phyloP scores from a whole-genome alignment of 768 basidiomycete genomes.

The Pulveroboletus sp. region DNA sequence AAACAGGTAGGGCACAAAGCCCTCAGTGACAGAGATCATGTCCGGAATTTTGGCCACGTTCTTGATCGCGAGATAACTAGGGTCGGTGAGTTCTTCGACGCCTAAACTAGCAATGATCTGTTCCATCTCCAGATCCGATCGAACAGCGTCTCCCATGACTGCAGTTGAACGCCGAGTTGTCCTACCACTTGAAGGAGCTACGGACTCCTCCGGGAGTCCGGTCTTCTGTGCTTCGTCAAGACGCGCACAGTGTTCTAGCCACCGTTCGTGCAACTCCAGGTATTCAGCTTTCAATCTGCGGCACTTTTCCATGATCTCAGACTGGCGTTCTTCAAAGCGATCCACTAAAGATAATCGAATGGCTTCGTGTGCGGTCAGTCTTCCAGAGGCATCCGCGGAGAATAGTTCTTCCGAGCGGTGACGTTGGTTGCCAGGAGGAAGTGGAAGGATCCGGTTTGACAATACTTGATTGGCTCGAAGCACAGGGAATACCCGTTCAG shows the following conservation, averaged over 20 bases:
- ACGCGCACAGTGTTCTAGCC: constrained; percentile 65
- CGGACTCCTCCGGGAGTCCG: constrained; percentile 36
- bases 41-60: constrained; percentile 89
- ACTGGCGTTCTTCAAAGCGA: constrained; percentile 52
- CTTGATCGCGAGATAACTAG: constrained; percentile 76
- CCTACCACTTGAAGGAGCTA: constrained; percentile 42
- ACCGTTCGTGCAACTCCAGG: constrained; percentile 60
- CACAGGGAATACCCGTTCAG: constrained; percentile 60
- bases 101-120: constrained; percentile 94
- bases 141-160: constrained; percentile 78
- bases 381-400: constrained; percentile 32
- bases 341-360: constrained; percentile 49
- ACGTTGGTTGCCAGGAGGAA: constrained; percentile 36
- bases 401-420: constrained; percentile 47
- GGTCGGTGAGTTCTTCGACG: constrained; percentile 90
- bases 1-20: constrained; percentile 58
- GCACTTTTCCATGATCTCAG: constrained; percentile 49
- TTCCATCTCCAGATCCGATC: constrained; percentile 95
- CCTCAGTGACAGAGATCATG: constrained; percentile 71
- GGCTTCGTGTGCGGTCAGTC: constrained; percentile 36
- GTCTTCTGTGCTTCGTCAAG: constrained; percentile 51
- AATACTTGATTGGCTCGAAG: constrained; percentile 55
- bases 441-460: constrained; percentile 29
- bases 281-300: constrained; percentile 63
- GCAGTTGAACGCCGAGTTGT: constrained; percentile 74